These are phyloP conservation scores for Zygotorulaspora sp. DNA, from an alignment of 805 yeast species.

Conservation along the genomic window DNA sequence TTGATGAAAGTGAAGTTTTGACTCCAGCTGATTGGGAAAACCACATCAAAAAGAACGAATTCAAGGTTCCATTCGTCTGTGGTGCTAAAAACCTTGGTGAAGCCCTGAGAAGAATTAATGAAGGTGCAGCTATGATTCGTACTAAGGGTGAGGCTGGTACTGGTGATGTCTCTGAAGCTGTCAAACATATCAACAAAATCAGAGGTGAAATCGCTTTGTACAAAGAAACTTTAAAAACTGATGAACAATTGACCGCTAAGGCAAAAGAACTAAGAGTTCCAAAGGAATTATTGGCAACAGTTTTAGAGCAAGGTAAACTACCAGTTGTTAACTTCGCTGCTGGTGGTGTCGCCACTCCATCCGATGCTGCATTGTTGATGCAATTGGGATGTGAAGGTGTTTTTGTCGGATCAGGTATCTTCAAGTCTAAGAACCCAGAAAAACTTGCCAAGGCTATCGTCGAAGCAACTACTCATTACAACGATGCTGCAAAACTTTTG, in stretches of 20 bases:
- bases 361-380: constrained; percentile 83
- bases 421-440: constrained; percentile 68
- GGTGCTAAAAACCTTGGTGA: constrained; percentile 81
- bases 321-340: constrained; percentile 87
- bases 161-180: constrained; percentile 81
- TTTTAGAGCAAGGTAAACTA: constrained; percentile 48
- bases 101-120: constrained; percentile 70
- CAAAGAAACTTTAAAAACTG: constrained; percentile 37
- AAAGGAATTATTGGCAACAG: constrained; percentile 45
- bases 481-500: constrained; percentile 55
- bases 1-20: constrained; percentile 79
- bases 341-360: constrained; percentile 85
- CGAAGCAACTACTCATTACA: constrained; percentile 67
- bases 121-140: constrained; percentile 85
- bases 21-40: constrained; percentile 71
- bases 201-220: constrained; percentile 44
- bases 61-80: constrained; percentile 74
- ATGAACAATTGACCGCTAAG: constrained; percentile 43
- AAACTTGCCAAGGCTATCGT: constrained; percentile 74
- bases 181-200: constrained; percentile 63
- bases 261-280: constrained; percentile 62
- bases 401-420: constrained; percentile 75
- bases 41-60: constrained; percentile 59
- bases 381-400: constrained; percentile 77
- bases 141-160: constrained; percentile 90